These are phyloP conservation scores for Lepidium didymum DNA, from an alignment of 345 rosid genomes.

Conservation along the genomic window DNA sequence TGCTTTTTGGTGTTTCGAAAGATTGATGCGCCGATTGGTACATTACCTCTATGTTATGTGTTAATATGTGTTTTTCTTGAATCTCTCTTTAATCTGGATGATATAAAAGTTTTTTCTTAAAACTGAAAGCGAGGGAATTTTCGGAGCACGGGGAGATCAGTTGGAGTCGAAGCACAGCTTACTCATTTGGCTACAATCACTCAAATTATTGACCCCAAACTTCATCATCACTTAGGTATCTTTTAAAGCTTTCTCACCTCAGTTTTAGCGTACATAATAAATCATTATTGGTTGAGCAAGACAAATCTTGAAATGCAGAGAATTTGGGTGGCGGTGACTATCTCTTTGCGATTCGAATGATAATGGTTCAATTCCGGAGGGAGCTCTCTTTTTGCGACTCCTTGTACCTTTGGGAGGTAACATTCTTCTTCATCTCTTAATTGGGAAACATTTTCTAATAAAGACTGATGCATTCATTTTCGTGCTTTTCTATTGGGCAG, in stretches of 20 bases:
- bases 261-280: neutral
- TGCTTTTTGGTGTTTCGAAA: conserved; percentile 98
- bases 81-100: neutral
- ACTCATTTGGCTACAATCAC: conserved; percentile 82
- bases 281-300: neutral
- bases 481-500: conserved; percentile 35
- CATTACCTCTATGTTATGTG: neutral
- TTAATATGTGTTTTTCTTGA: neutral
- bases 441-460: neutral
- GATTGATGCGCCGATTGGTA: conserved; percentile 98
- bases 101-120: neutral
- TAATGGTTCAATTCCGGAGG: conserved; percentile 93
- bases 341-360: conserved; percentile 93
- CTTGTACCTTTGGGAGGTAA: conserved; percentile 98
- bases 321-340: conserved; percentile 95
- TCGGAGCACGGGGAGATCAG: conserved; percentile 78
- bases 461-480: neutral
- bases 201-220: conserved; percentile 93
- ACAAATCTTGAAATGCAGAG: conserved; percentile 38
- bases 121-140: conserved; percentile 77
- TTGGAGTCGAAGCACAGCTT: conserved; percentile 93
- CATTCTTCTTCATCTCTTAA: neutral
- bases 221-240: conserved; percentile 92
- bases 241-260: conserved; percentile 1
- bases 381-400: conserved; percentile 96